Percentiles rank a stretch among this genome's conserved stretches.
These are phyloP conservation scores for Citropsis articulata DNA, from an alignment of 345 rosid genomes.

Conservation along the genomic window DNA sequence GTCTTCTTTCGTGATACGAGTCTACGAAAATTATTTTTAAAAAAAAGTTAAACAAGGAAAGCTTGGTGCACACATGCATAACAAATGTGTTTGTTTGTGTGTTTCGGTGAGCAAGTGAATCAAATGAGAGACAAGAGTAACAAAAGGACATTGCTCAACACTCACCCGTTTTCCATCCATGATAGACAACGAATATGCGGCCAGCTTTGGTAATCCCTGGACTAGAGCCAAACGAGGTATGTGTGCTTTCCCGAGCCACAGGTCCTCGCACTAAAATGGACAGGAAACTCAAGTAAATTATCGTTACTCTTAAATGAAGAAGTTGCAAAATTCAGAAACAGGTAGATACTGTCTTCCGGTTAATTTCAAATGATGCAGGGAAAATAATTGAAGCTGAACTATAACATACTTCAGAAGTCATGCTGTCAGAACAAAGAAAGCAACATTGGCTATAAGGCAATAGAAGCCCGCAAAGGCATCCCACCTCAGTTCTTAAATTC, in stretches of 20 bases:
- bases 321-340: neutral
- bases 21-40: slow-evolving; percentile 26
- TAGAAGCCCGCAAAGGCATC: neutral
- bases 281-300: slow-evolving; percentile 5
- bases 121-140: neutral
- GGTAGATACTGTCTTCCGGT: neutral
- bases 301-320: neutral
- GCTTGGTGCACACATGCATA: neutral
- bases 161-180: slow-evolving; percentile 57
- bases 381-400: neutral
- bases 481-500: neutral
- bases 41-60: neutral
- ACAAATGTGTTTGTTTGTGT: neutral
- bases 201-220: slow-evolving; percentile 50
- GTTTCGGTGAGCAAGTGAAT: neutral
- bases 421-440: neutral
- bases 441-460: neutral
- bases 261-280: slow-evolving; percentile 42
- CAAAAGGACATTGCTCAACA: neutral
- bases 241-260: slow-evolving; percentile 62
- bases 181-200: slow-evolving; percentile 52
- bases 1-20: slow-evolving; percentile 51
- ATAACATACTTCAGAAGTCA: neutral
- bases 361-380: neutral
- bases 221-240: slow-evolving; percentile 48